These are phyloP conservation scores for Capsicum baccatum DNA, from an alignment of 257 asterid genomes.

Conservation along the genomic window DNA sequence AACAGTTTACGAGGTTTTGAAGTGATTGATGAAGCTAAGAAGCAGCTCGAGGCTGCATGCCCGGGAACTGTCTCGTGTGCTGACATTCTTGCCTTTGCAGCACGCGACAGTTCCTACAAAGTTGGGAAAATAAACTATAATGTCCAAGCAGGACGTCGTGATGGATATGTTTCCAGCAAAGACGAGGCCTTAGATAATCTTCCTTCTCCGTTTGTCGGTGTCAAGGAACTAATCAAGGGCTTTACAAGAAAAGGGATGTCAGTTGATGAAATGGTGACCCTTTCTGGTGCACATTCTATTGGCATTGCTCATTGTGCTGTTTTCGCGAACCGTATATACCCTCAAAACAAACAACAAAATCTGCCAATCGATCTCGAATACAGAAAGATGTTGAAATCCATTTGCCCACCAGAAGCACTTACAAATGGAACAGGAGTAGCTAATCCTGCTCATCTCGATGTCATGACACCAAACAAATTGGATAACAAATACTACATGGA, in stretches of 20 bases:
- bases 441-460: constrained; percentile 44
- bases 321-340: constrained; percentile 51
- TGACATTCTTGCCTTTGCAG: constrained; percentile 69
- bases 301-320: constrained; percentile 58
- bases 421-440: constrained; percentile 29
- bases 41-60: constrained; percentile 54
- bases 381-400: constrained; percentile 42
- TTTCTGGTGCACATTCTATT: constrained; percentile 70
- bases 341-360: constrained; percentile 37
- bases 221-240: constrained; percentile 42
- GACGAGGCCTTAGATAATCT: constrained; percentile 45
- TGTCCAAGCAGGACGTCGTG: constrained; percentile 66
- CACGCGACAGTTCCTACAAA: constrained; percentile 58
- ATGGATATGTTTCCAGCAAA: constrained; percentile 48
- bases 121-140: constrained; percentile 48
- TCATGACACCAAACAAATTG: constrained; percentile 41
- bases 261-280: constrained; percentile 72
- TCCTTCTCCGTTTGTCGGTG: constrained; percentile 60
- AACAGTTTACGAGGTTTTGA: constrained; percentile 64
- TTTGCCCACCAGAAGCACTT: constrained; percentile 52
- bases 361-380: constrained; percentile 43
- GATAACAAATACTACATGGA: constrained; percentile 56
- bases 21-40: constrained; percentile 62
- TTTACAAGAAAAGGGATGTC: constrained; percentile 60
- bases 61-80: constrained; percentile 61